Percentiles rank a stretch among this genome's conserved stretches.
These are phyloP conservation scores for Emericellopsis atlantica DNA, from an alignment of 2,329 filamentous ascomycete genomes.

Conservation along the genomic window DNA sequence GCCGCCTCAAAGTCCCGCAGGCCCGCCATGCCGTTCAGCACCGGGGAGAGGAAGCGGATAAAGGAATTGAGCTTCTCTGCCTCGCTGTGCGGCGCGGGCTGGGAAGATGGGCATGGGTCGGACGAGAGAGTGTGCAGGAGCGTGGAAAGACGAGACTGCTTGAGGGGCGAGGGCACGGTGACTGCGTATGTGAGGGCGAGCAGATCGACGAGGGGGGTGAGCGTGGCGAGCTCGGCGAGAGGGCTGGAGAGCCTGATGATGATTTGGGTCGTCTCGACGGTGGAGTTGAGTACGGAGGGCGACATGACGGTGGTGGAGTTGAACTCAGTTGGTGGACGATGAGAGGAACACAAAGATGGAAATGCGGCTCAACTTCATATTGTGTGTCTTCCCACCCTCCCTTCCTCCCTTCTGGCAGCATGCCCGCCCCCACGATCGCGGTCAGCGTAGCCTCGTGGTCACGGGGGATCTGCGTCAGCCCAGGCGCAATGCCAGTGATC, in stretches of 20 bases:
- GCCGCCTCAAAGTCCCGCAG: conserved; percentile 17
- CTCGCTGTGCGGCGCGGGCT: conserved; percentile 7
- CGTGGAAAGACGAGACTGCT: conserved; percentile 17
- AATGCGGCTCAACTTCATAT: no score
- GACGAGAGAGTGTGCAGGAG: conserved; percentile 17
- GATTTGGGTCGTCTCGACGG: conserved; percentile 6
- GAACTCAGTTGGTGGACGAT: no score
- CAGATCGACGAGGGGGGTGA: conserved; percentile 19
- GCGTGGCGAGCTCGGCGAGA: conserved; percentile 15
- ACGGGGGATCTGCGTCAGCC: neutral
- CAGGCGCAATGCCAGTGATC: neutral
- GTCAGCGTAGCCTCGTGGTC: neutral
- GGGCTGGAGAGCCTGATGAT: conserved; percentile 16
- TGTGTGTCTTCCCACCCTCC: no score
- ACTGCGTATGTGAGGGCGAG: conserved; percentile 18
- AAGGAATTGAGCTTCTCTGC: conserved; percentile 18
- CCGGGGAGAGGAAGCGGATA: conserved; percentile 12
- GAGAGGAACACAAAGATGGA: no score
- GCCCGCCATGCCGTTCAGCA: conserved; percentile 14
- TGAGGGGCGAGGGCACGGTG: conserved; percentile 10
- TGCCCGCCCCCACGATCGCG: no score
- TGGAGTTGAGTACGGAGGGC: no score
- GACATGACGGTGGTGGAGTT: no score
- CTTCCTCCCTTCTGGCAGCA: no score
- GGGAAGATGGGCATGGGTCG: conserved; percentile 2